A percentile compares a stretch with the other conserved stretches of the same genome.
phyloP scores from a whole-genome alignment of 2,329 filamentous ascomycete species.

The Xylaria sp. region DNA sequence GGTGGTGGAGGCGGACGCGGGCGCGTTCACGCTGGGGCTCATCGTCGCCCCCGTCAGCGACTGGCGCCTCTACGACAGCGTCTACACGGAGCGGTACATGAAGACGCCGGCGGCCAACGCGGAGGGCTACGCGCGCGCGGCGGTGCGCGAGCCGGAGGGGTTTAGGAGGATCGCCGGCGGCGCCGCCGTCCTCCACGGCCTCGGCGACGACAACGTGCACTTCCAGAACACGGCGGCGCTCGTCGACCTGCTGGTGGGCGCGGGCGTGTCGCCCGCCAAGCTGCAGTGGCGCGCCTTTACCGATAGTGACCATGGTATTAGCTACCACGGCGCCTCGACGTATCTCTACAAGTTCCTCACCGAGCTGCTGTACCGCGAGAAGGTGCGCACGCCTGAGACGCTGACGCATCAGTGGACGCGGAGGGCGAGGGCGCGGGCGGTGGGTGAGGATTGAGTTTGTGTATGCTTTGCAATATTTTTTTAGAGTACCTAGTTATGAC shows the following conservation, averaged over 20 bases:
- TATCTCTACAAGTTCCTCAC: conserved; percentile 68
- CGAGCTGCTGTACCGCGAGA: conserved; percentile 63
- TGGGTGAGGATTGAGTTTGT: not conserved
- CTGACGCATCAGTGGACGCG: conserved; percentile 36
- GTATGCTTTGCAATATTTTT: not conserved
- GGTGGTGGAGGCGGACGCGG: conserved; percentile 64
- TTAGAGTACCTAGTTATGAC: no score
- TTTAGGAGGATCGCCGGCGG: conserved; percentile 65
- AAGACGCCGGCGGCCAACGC: conserved; percentile 60
- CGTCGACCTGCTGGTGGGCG: conserved; percentile 62
- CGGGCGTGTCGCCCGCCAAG: conserved; percentile 61
- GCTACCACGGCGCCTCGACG: conserved; percentile 55
- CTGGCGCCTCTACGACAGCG: conserved; percentile 71
- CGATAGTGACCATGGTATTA: conserved; percentile 65
- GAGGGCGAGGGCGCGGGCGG: conserved; percentile 17
- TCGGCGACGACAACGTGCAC: conserved; percentile 73
- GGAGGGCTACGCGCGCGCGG: conserved; percentile 62
- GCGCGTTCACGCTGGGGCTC: conserved; percentile 63
- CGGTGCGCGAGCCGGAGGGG: conserved; percentile 59
- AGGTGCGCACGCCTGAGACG: conserved; percentile 35
- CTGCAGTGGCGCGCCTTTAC: conserved; percentile 68
- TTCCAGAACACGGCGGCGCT: conserved; percentile 68
- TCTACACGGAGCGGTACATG: conserved; percentile 77
- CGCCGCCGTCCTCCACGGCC: conserved; percentile 66
- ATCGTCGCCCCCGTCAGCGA: conserved; percentile 69